Base-by-base conservation (phyloP, 129 eudicot genomes). In the Centella asiatica region DNA sequence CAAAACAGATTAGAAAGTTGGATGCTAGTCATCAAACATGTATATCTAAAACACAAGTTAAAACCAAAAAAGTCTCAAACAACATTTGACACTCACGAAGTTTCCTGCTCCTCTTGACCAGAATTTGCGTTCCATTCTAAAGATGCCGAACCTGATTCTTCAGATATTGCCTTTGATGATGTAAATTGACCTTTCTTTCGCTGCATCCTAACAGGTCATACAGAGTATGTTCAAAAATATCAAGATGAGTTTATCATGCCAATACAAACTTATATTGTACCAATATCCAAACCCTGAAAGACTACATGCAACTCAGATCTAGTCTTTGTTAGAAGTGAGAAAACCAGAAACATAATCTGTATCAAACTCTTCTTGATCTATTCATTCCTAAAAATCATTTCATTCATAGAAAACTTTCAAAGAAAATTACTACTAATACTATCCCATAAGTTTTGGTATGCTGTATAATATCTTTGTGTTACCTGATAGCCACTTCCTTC, bases 401-500 rank as follows among this genome's bases (percentile, higher is more conserved):
- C 47, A 42, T n/a, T 42, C 5, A 15, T 4, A 14, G 15, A 42
- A 42, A 12, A 1, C 47, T 42, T 10, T 42, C 5, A 2, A 5
- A 42, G 3, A 42, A 42, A n/a, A n/a, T n/a, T 17, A 42, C 13
- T 42, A 42, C 19, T 1, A 42, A 0, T n/a, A 42, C 47, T 31
- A 33, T 10, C 5, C 3, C 26, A 57, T 10, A 33, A 71, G 48
- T 57, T 29, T 11, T 11, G 62, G 52, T 55, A 39, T 52, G 20
- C 34, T 25, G 20, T 36, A 20, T 53, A 51, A 7, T 7, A 26
- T 12, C 45, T 22, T 65, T 55, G 23, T 55, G 59, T 39, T 81
- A 90, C 97, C 95, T 81, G 51, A 86, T 88, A 20, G 98, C 98
- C 57, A 90, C 98, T 81, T 90, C 98, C 74, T 90, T 90, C 47